phyloP scores from a whole-genome alignment of 1,284 basidiomycete genomes.

The Trametes sp. region DNA sequence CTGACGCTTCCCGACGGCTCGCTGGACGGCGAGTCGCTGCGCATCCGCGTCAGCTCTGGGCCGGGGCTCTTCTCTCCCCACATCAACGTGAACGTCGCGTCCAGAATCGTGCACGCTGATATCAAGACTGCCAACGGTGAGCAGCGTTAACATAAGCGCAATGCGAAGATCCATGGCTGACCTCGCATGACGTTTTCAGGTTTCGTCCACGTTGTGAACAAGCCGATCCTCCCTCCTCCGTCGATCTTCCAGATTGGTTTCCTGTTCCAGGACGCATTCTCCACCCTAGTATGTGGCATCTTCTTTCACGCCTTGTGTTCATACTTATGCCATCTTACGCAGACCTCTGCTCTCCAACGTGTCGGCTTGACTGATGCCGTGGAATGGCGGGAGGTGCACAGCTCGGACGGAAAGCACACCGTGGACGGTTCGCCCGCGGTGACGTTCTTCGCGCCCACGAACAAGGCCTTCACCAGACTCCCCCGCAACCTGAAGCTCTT shows the following conservation, averaged over 20 bases:
- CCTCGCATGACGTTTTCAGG: constrained; percentile 41
- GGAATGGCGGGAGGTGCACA: constrained; percentile 53
- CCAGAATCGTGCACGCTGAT: constrained; percentile 53
- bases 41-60: constrained; percentile 55
- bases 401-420: constrained; percentile 43
- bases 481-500: constrained; percentile 64
- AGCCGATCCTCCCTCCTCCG: constrained; percentile 69
- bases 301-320: not conserved
- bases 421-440: constrained; percentile 58
- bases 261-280: constrained; percentile 59
- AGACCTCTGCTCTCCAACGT: constrained; percentile 70
- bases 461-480: constrained; percentile 66
- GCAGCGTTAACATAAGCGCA: constrained; percentile 2
- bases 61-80: constrained; percentile 41
- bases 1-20: constrained; percentile 60
- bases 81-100: constrained; percentile 62
- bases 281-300: constrained; percentile 53
- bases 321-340: constrained; percentile 3
- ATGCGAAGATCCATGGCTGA: not conserved
- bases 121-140: constrained; percentile 65
- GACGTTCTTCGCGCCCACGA: constrained; percentile 73
- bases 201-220: constrained; percentile 65
- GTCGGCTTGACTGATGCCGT: constrained; percentile 55
- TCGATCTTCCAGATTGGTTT: constrained; percentile 68
- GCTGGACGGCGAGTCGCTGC: constrained; percentile 59